phyloP scores from a whole-genome alignment of 2,329 filamentous ascomycete species.

The Chaetothyriales sp. region DNA sequence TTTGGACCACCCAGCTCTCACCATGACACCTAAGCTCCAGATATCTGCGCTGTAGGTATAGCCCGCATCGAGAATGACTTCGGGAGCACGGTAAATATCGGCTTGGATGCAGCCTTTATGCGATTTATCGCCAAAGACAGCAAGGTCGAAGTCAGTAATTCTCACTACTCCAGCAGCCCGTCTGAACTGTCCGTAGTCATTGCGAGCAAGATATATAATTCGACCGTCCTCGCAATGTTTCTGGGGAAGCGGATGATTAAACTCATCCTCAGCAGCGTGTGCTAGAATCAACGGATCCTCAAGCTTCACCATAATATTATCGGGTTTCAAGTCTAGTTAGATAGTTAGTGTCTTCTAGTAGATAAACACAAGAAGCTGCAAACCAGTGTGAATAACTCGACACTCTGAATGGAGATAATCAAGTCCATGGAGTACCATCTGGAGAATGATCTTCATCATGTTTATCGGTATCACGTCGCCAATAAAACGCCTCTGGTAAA shows the following conservation, averaged over 20 bases:
- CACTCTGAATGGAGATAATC: constrained; percentile 26
- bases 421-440: constrained; percentile 23
- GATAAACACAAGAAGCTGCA: background rate
- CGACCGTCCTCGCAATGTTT: too few relatives aligned
- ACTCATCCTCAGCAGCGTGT: too few relatives aligned
- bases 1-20: constrained; percentile 6
- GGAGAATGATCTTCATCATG: constrained; percentile 20
- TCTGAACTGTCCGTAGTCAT: too few relatives aligned
- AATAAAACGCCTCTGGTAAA: constrained; percentile 17
- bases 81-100: constrained; percentile 19
- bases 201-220: too few relatives aligned
- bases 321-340: too few relatives aligned
- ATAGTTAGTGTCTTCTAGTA: too few relatives aligned
- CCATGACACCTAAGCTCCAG: constrained; percentile 20
- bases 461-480: constrained; percentile 14
- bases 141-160: constrained; percentile 16
- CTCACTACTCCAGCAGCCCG: too few relatives aligned
- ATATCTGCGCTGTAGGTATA: constrained; percentile 20
- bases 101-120: constrained; percentile 17
- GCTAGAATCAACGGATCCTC: too few relatives aligned
- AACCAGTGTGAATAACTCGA: constrained; percentile 23
- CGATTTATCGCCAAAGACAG: constrained; percentile 12
- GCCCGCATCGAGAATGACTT: constrained; percentile 19
- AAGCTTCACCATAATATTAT: too few relatives aligned
- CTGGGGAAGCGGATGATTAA: too few relatives aligned